These are phyloP conservation scores for Monilinia aucupariae DNA, from an alignment of 2,329 filamentous ascomycete species.

Conservation along the genomic window DNA sequence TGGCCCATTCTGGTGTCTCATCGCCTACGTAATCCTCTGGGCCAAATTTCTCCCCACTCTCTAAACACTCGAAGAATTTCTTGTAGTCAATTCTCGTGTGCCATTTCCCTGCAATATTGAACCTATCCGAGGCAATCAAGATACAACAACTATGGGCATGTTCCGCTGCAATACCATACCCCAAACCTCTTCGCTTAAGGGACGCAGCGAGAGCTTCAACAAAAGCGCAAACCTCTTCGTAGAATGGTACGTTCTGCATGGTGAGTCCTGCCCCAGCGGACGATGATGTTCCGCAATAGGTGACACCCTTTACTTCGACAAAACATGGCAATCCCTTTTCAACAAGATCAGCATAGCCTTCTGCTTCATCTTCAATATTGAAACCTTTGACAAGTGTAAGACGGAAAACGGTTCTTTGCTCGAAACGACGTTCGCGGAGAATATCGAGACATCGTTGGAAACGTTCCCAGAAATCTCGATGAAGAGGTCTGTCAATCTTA, in stretches of 20 bases:
- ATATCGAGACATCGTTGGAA: conserved; percentile 91
- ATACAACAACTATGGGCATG: conserved; percentile 94
- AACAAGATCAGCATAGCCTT: conserved; percentile 84
- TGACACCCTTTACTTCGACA: conserved; percentile 93
- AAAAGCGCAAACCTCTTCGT: conserved; percentile 81
- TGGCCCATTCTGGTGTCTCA: conserved; percentile 86
- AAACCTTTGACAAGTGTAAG: conserved; percentile 96
- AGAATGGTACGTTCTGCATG: conserved; percentile 98
- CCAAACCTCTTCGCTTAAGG: conserved; percentile 63
- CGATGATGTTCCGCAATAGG: conserved; percentile 88
- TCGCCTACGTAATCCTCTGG: conserved; percentile 88
- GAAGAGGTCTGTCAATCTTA: conserved; percentile 84
- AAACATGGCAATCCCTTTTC: conserved; percentile 84
- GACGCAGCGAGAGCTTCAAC: conserved; percentile 68
- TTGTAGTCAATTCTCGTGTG: conserved; percentile 89
- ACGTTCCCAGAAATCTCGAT: conserved; percentile 96
- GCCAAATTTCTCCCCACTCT: conserved; percentile 62
- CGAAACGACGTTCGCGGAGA: conserved; percentile 72
- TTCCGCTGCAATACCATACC: conserved; percentile 89
- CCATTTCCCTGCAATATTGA: conserved; percentile 73
- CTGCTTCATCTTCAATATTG: conserved; percentile 89
- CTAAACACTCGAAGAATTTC: conserved; percentile 77
- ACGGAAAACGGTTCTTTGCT: conserved; percentile 89
- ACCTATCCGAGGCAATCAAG: conserved; percentile 75
- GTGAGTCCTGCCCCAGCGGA: conserved; percentile 78